Evolutionary conservation across 2,329 filamentous ascomycete genomes (phyloP).

Genomic region (Bimuria novae-zelandiae): DNA sequence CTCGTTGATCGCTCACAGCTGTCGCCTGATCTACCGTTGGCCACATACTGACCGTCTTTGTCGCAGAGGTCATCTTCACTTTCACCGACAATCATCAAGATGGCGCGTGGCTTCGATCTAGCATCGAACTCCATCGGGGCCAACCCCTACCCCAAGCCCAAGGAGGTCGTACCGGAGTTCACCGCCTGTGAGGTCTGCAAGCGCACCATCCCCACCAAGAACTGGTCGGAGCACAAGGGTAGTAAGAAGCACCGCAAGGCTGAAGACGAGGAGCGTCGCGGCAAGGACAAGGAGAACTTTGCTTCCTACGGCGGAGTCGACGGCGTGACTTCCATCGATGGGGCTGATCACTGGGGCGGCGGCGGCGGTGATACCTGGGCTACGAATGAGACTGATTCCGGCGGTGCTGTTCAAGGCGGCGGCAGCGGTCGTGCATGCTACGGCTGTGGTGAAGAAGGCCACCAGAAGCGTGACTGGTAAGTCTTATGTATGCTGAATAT

Average conservation of each 20-base stretch:
- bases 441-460: slow-evolving; percentile 48
- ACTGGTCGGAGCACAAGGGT: slow-evolving; percentile 38
- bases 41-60: not conserved
- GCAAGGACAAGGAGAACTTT: slow-evolving; percentile 30
- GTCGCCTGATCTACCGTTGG: too few relatives aligned
- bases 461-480: slow-evolving; percentile 35
- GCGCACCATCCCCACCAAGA: slow-evolving; percentile 33
- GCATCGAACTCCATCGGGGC: slow-evolving; percentile 11
- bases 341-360: too few relatives aligned
- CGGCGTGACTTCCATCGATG: too few relatives aligned
- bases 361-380: not conserved
- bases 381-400: slow-evolving; percentile 14
- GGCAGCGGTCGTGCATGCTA: slow-evolving; percentile 42
- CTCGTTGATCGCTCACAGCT: too few relatives aligned
- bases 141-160: slow-evolving; percentile 32
- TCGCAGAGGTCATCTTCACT: not conserved
- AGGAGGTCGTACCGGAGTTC: slow-evolving; percentile 19
- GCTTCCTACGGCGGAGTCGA: slow-evolving; percentile 15
- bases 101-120: not conserved
- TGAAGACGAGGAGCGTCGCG: slow-evolving; percentile 11
- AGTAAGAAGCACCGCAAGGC: slow-evolving; percentile 38
- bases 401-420: slow-evolving; percentile 50
- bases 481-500: slow-evolving; percentile 22
- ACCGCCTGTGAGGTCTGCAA: slow-evolving; percentile 41
- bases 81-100: not conserved